Evolutionary conservation across 2,329 filamentous ascomycete genomes (phyloP), one percentile per base, ranked within the genome.

Genomic region (Colletotrichum sp.): DNA sequence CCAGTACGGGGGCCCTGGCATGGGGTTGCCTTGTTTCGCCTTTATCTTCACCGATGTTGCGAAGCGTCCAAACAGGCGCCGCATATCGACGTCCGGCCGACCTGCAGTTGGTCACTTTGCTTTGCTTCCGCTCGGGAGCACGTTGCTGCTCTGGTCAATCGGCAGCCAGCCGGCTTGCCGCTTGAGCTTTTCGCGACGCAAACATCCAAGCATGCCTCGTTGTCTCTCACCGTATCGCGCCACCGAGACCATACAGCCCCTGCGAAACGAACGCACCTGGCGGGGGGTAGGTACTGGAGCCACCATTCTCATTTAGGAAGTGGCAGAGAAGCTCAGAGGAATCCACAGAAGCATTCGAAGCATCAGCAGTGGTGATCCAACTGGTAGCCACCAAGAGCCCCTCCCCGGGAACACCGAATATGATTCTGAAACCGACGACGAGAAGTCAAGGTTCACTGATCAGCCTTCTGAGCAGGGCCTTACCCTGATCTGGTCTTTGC

Each of bases 371-470:
- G 63, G 44, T 36, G 69, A 72, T 55, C 63, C 24, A 63, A 32
- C 18, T 49, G 66, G 24, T 57, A 66, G 55, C 39, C 69, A 69
- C 55, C 36, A 64, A 21, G 55, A 52, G 60, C 52, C 59, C 70
- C 66, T 69, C 36, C 60, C 76, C 76, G 76, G 76, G 64, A 77
- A 77, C 55, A 72, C 76, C 76, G 76, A 77, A 59, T 39, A 63
- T 73, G 67, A 66, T 77, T 74, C 74, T 77, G 76, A 77, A 77
- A 77, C 76, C 55, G 69, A 69, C 44, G 39, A 77, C 39, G 65
- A 72, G 70, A 44, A 70, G 65, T 70, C 69, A 69, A 73, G 69
- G 69, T 66, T 76, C 64, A 73, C 28, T 39, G 73, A 76, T 77
- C 76, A 77, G 44, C 76, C 36, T 36, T 59, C 32, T 32, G 10